Evolutionary conservation across 1,284 basidiomycete genomes (phyloP).

Genomic region (Trichosporon sp.): DNA sequence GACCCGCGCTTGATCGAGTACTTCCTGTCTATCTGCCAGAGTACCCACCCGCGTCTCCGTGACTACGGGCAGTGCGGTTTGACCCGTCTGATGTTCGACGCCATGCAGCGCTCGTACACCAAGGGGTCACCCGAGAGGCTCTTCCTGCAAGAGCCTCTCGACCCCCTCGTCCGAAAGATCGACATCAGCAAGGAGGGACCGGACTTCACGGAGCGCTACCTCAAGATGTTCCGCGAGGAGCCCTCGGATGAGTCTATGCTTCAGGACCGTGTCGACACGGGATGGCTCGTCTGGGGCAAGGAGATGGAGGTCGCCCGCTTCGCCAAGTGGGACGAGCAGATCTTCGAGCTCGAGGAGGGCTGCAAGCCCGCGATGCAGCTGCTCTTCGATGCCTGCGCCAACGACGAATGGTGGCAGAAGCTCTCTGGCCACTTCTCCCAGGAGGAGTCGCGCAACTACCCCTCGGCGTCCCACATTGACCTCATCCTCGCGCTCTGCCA

Average conservation of each 20-base stretch:
- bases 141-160: slow-evolving; percentile 76
- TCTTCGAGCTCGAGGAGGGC: slow-evolving; percentile 67
- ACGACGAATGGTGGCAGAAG: slow-evolving; percentile 65
- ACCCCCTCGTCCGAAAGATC: slow-evolving; percentile 68
- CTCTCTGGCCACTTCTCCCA: slow-evolving; percentile 53
- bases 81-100: slow-evolving; percentile 70
- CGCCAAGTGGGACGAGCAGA: slow-evolving; percentile 60
- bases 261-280: slow-evolving; percentile 77
- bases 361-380: slow-evolving; percentile 67
- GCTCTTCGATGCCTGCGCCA: slow-evolving; percentile 62
- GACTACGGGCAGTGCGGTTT: slow-evolving; percentile 71
- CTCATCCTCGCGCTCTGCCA: slow-evolving; percentile 61
- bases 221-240: slow-evolving; percentile 57
- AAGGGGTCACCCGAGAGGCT: slow-evolving; percentile 65
- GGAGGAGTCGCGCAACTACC: slow-evolving; percentile 55
- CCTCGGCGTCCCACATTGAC: slow-evolving; percentile 57
- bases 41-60: slow-evolving; percentile 80
- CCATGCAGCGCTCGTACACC: slow-evolving; percentile 84
- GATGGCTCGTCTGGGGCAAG: slow-evolving; percentile 82
- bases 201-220: slow-evolving; percentile 64
- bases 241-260: slow-evolving; percentile 49
- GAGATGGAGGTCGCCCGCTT: slow-evolving; percentile 70
- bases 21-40: slow-evolving; percentile 69
- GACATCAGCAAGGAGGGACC: slow-evolving; percentile 54
- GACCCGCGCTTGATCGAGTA: slow-evolving; percentile 69